Evolutionary conservation across 2,329 filamentous ascomycete species (phyloP).

Genomic region (Stachybotrys chlorohalonatus): DNA sequence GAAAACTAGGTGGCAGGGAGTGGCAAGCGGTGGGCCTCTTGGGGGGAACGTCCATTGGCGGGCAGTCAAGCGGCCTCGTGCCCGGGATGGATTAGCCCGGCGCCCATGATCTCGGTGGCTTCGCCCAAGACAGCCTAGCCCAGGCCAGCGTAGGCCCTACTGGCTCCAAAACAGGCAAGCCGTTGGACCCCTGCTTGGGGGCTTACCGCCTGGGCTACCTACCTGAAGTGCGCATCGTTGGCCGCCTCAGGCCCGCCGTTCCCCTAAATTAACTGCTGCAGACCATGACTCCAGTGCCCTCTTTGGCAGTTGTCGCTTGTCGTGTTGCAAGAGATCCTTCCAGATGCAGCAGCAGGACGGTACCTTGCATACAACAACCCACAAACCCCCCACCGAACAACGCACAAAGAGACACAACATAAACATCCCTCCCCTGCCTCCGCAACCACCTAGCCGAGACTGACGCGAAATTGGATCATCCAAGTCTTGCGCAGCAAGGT

Average conservation of each 20-base stretch:
- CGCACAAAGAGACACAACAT: not conserved
- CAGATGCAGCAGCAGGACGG: not conserved
- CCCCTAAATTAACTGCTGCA: not conserved
- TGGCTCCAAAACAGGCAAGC: not conserved
- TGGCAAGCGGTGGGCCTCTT: no score
- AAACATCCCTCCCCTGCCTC: not conserved
- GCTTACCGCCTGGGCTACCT: not conserved
- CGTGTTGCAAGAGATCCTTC: no score
- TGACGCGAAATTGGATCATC: not conserved
- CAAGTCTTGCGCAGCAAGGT: not conserved
- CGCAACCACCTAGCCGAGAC: not conserved
- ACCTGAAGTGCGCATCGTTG: not conserved
- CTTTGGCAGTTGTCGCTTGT: no score
- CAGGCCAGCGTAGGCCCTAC: no score
- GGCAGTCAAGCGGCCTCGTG: no score
- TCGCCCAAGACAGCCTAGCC: not conserved
- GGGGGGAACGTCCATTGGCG: no score
- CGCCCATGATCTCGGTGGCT: not conserved
- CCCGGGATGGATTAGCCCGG: no score
- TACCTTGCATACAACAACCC: not conserved
- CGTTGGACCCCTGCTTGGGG: not conserved
- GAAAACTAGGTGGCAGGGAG: no score
- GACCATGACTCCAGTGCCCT: no score
- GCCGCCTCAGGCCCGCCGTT: not conserved
- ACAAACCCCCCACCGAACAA: not conserved